These are phyloP conservation scores for Phytophthora sp. DNA, from an alignment of 352 stramenopile species.

Conservation along the genomic window DNA sequence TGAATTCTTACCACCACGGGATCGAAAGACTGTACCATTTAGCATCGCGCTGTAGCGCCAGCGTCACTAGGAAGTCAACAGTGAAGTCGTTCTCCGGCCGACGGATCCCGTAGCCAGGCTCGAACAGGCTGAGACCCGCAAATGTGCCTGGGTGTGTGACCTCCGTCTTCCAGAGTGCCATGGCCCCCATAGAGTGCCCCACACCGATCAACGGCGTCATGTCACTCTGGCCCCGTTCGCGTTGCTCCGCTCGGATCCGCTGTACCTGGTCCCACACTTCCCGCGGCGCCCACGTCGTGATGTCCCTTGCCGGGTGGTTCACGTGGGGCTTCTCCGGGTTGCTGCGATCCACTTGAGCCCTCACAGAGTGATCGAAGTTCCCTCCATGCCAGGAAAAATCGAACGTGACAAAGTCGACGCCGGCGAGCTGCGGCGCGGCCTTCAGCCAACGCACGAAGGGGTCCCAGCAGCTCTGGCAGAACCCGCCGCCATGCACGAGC, in stretches of 20 bases:
- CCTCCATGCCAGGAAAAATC: constrained; percentile 52
- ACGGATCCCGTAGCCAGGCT: constrained; percentile 42
- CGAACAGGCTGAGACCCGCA: constrained; percentile 45
- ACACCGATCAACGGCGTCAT: constrained; percentile 49
- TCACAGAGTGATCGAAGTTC: constrained; percentile 40
- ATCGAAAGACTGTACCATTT: constrained; percentile 24
- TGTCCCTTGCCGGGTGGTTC: constrained; percentile 39
- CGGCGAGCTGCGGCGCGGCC: constrained; percentile 31
- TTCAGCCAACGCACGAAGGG: constrained; percentile 48
- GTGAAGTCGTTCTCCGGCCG: constrained; percentile 27
- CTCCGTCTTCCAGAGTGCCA: constrained; percentile 49
- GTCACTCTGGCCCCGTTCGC: constrained; percentile 15
- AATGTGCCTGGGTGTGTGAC: constrained; percentile 48
- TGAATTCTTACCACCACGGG: too few relatives aligned
- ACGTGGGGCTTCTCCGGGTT: constrained; percentile 43
- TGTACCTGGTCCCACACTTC: constrained; percentile 37
- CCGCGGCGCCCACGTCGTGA: constrained; percentile 30
- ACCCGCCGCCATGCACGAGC: constrained; percentile 49
- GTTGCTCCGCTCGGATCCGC: constrained; percentile 31
- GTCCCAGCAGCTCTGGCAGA: constrained; percentile 51
- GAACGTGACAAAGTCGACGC: constrained; percentile 40
- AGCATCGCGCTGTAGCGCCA: constrained; percentile 33
- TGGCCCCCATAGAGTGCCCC: constrained; percentile 60
- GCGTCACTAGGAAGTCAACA: constrained; percentile 31
- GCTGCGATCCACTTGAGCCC: constrained; percentile 28